Conservation (phyloP, 192 early-diverging fungal species). For the Coemansia sp. region DNA sequence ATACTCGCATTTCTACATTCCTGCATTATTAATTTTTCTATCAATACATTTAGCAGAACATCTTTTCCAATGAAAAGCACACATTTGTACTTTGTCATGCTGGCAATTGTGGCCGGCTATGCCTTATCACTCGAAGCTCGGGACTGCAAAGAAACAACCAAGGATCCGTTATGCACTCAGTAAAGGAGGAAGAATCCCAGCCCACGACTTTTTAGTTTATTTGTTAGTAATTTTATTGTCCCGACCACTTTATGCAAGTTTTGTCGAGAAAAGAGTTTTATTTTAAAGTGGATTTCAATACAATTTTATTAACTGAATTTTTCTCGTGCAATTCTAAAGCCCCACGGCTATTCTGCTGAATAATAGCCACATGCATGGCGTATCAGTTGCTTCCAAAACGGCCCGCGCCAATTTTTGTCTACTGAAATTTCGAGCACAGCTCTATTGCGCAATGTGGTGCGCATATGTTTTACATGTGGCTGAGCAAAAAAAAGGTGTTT, state of each 20-base stretch:
- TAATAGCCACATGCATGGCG: neutral
- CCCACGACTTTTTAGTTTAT: neutral
- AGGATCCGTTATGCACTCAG: slow-evolving; percentile 46
- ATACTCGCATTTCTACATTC: neutral
- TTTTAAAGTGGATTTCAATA: neutral
- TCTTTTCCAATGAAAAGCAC: neutral
- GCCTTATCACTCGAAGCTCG: slow-evolving; percentile 9
- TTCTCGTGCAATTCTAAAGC: neutral
- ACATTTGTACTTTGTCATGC: neutral
- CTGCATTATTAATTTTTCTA: neutral
- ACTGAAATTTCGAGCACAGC: too few relatives aligned
- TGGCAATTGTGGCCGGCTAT: slow-evolving; percentile 9
- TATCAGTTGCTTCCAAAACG: neutral
- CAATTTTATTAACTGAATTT: too few relatives aligned
- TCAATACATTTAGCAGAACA: neutral
- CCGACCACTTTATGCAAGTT: too few relatives aligned
- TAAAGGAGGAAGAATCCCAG: neutral
- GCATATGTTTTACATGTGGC: too few relatives aligned
- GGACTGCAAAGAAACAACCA: slow-evolving; percentile 49
- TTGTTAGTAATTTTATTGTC: neutral
- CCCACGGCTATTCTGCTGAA: too few relatives aligned
- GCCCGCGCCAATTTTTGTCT: too few relatives aligned
- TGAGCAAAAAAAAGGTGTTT: too few relatives aligned
- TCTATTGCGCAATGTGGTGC: too few relatives aligned
- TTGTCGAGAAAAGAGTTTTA: too few relatives aligned